Base-by-base conservation (phyloP, 805 yeast genomes). In the Barnettozyma siamensis region DNA sequence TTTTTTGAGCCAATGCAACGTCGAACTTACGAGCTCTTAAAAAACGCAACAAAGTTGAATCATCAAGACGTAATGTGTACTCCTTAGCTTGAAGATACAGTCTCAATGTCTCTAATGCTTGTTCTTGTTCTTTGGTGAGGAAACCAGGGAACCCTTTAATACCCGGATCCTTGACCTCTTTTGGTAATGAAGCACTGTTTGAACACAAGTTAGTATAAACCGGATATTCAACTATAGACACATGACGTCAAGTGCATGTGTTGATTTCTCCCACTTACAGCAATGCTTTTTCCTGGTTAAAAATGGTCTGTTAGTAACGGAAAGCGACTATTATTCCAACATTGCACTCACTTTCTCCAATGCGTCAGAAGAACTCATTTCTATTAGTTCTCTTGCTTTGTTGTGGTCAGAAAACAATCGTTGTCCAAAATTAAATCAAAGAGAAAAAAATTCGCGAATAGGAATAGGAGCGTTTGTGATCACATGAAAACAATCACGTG, bases 11-110 rank as follows among this genome's bases (percentile, higher is more conserved):
- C 56, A 80, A 76, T 45, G 68, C 73, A 26, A 89, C 70, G 55
- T 88, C 96, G 59, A 93, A 93, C 72, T 88, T 89, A 66, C 99
- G 80, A 9, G 99, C 99, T 59, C 98, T 79, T 49, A 93, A 70
- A 65, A 93, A 93, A 54, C 99, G 80, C 47, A 81, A 63, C 57
- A 84, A 66, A 4, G 93, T 75, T 13, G 96, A 87, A 55, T 87
- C 96, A 63, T 93, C 99, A 41, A 86, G 64, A 55, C 98, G 80
- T 39, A 77, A 73, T n/a, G 69, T 72, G 66, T 71, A 88, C 5
- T 94, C 96, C 39, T 67, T 73, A 11, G 72, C 81, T 43, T 63
- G 64, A 48, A 89, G 70, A 36, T 72, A 66, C 16, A 66, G 69
- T 53, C 81, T 77, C 43, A 93, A 65, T 49, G 76, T 71, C 33